Percentiles rank a stretch among this genome's conserved stretches.
These are phyloP conservation scores for Yarrowia bubula DNA, from an alignment of 805 yeast genomes.

Conservation along the genomic window DNA sequence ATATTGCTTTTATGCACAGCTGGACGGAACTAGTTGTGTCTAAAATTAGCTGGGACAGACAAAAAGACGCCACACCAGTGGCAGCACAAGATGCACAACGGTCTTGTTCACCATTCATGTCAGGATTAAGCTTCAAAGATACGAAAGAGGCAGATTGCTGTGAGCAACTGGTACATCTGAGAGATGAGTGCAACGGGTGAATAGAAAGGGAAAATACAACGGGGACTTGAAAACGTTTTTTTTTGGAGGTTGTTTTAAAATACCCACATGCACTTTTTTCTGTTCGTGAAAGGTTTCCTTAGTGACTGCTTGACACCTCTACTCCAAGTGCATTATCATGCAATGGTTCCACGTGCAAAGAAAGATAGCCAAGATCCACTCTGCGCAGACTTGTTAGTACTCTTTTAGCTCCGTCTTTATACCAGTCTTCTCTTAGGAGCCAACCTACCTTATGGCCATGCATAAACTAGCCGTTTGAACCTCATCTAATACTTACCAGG, in stretches of 20 bases:
- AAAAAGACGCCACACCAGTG: not conserved
- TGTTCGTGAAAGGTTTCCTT: too few relatives aligned
- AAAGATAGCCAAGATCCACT: conserved; percentile 3
- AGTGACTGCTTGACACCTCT: too few relatives aligned
- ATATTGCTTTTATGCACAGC: not conserved
- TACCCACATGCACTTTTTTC: too few relatives aligned
- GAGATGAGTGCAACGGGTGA: too few relatives aligned
- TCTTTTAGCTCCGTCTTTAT: not conserved
- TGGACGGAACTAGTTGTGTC: not conserved
- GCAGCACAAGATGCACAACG: not conserved
- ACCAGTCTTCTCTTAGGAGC: not conserved
- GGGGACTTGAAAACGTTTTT: too few relatives aligned
- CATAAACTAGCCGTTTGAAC: not conserved
- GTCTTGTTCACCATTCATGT: not conserved
- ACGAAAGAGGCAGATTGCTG: too few relatives aligned
- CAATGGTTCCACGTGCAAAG: not conserved
- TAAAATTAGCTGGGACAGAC: not conserved
- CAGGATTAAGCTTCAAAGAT: too few relatives aligned
- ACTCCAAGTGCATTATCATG: not conserved
- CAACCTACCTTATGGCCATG: not conserved
- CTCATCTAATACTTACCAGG: not conserved
- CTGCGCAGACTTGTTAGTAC: not conserved
- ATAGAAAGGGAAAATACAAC: too few relatives aligned
- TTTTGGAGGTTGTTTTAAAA: too few relatives aligned
- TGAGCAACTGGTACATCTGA: too few relatives aligned